These are phyloP conservation scores for Areca catechu DNA, from an alignment of 176 grass and related monocot genomes.

Conservation along the genomic window DNA sequence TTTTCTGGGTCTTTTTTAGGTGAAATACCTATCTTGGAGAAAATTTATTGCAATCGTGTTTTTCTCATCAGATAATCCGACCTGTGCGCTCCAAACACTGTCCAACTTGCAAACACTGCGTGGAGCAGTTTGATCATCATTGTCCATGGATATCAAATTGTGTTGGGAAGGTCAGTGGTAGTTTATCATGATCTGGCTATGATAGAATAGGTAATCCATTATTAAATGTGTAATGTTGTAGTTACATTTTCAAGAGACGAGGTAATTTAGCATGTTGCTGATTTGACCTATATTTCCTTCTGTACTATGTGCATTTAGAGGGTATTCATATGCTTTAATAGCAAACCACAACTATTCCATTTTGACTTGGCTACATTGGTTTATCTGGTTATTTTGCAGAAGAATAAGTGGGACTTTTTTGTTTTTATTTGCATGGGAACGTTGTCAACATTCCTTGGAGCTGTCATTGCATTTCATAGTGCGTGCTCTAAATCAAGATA, in stretches of 20 bases:
- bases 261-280: too few species aligned
- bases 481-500: constrained; percentile 24
- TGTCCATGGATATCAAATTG: constrained; percentile 98
- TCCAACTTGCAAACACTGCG: constrained; percentile 78
- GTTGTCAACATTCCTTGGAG: constrained; percentile 44
- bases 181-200: too few species aligned
- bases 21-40: neutral
- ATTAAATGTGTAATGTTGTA: too few species aligned
- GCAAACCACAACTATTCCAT: neutral
- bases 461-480: constrained; percentile 65
- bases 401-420: constrained; percentile 93
- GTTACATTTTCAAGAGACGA: too few species aligned
- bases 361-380: neutral
- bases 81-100: constrained; percentile 96
- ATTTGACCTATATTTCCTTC: too few species aligned
- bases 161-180: constrained; percentile 73
- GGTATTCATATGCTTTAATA: too few species aligned
- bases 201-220: too few species aligned
- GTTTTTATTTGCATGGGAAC: constrained; percentile 82
- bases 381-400: constrained; percentile 39
- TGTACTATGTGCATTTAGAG: too few species aligned
- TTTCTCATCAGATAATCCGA: constrained; percentile 72
- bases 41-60: constrained; percentile 18
- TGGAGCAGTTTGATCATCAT: constrained; percentile 94
- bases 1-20: neutral